Conservation (phyloP, 2,329 filamentous ascomycete species). For the Ophiostoma sp. region DNA sequence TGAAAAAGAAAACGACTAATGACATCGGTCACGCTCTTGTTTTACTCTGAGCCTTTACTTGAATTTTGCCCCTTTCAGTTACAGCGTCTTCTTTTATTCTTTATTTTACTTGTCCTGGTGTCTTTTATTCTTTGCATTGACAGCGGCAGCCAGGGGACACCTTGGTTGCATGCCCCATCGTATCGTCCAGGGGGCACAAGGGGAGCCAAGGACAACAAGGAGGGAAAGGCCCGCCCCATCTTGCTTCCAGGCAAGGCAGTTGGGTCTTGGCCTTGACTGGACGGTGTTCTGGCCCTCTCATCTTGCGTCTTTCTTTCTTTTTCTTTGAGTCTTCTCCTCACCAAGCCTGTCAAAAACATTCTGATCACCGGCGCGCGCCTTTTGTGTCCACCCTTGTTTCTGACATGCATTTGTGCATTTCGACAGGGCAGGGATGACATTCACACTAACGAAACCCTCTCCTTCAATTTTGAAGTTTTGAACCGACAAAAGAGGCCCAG, state of each 20-base stretch:
- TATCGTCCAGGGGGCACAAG: background rate
- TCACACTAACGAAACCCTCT: background rate
- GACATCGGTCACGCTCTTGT: background rate
- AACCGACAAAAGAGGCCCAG: background rate
- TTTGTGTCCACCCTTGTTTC: background rate
- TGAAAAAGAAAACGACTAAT: background rate
- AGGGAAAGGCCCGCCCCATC: background rate
- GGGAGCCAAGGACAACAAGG: background rate
- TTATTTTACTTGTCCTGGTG: background rate
- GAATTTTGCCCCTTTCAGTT: background rate
- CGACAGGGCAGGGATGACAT: background rate
- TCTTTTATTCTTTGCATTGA: background rate
- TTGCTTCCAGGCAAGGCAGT: background rate
- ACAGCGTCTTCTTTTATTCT: background rate
- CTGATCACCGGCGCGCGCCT: background rate
- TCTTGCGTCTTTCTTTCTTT: background rate
- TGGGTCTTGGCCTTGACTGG: background rate
- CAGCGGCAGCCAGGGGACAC: background rate
- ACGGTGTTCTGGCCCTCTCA: background rate
- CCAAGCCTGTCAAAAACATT: background rate
- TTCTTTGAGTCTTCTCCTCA: background rate
- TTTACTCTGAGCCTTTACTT: background rate
- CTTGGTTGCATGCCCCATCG: background rate
- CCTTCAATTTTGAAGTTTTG: background rate
- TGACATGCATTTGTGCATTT: background rate